Evolutionary conservation across 768 basidiomycete genomes (phyloP), one percentile per base, ranked within the genome.

Genomic region (Auricularia sp.): DNA sequence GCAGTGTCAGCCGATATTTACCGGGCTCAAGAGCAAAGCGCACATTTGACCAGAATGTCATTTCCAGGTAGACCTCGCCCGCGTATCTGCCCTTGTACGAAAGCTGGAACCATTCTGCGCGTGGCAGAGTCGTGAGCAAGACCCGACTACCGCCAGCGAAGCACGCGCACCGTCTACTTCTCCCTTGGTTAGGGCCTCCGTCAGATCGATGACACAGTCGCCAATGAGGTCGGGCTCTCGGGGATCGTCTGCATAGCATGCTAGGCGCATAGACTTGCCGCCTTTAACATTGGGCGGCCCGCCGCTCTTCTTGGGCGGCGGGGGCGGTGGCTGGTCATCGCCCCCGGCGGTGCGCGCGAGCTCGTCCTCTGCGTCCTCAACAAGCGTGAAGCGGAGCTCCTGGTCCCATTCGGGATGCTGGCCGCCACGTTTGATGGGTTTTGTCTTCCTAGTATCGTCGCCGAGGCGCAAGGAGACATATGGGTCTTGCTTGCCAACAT

Each of bases 351-450:
- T 77, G 67, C 79, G 76, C 44, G 80, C 77, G 51, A 79, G 75
- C n/a, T 80, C 78, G 68, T 82, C 84, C 36, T 83, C 80, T 37
- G 78, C 76, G 68, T 93, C 92, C 72, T 98, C 95, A 68, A 81
- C 84, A 56, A 99, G 79, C 33, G 88, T 87, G 76, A 98, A 98
- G 54, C 97, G 88, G 71, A 98, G 80, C 77, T 99, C 97, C 71
- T 97, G 94, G 73, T 99, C 97, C 95, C 97, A 99, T 77, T 94
- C 94, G 4, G 97, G 97, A 75, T 97, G 94, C 74, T 99, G 97
- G 18, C 97, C 97, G 62, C 97, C 97, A 36, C 93, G 88, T 73
- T 92, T 95, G 74, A 98, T 89, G n/a, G 93, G 86, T 74, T 89
- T 92, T 3, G 96, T 98, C 62, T 91, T 83, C 65, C 87, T 85